A percentile compares a stretch with the other conserved stretches of the same genome.
phyloP scores from a whole-genome alignment of 225 moss, liverwort and hornwort genomes.

The Sphagnum contortum region DNA sequence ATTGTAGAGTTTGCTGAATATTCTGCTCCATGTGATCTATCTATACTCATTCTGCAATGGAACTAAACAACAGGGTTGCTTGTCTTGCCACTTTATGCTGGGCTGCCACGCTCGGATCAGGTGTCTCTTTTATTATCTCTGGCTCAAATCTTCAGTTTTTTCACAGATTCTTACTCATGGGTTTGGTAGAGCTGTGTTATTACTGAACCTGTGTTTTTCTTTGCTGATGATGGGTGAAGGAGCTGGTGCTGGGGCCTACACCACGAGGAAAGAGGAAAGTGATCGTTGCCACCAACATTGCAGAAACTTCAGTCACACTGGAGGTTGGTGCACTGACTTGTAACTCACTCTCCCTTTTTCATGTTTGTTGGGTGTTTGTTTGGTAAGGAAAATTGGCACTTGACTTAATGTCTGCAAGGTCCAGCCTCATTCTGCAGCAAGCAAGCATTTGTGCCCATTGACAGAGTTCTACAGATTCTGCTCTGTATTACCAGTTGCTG shows the following conservation, averaged over 20 bases:
- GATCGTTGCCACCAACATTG: constrained; percentile 86
- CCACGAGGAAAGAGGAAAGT: constrained; percentile 67
- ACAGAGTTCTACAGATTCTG: no score
- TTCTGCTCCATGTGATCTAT: background rate
- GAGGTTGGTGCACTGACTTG: background rate
- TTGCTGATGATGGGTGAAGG: constrained; percentile 16
- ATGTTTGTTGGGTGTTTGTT: background rate
- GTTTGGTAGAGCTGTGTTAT: no score
- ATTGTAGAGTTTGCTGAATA: no score
- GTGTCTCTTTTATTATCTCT: constrained; percentile 8
- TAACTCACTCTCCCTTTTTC: background rate
- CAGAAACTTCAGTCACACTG: constrained; percentile 88
- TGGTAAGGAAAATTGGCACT: no score
- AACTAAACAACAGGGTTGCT: constrained; percentile 29
- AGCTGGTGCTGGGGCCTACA: constrained; percentile 73
- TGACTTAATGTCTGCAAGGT: no score
- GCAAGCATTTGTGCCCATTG: no score
- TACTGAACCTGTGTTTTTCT: no score
- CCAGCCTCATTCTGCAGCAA: no score
- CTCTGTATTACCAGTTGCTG: no score
- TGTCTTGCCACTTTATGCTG: constrained; percentile 82
- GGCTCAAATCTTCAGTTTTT: background rate
- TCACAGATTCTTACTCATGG: no score
- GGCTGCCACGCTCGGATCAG: constrained; percentile 73
- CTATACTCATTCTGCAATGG: background rate